phyloP scores from a whole-genome alignment of 148 eudicot species.

The Diospyros kaki region DNA sequence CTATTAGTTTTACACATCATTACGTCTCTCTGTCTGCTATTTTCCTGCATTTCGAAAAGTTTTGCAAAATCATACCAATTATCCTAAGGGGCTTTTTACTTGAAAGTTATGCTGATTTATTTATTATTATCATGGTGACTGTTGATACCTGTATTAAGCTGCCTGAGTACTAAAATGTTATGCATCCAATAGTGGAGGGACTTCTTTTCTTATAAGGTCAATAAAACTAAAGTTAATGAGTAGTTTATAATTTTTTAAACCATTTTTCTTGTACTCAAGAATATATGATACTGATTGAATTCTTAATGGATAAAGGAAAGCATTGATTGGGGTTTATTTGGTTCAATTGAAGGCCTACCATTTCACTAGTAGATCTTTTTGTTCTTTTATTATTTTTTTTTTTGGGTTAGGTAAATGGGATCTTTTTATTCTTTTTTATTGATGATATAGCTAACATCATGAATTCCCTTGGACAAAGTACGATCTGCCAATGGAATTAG shows the following conservation, averaged over 20 bases:
- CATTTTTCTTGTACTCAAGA: background rate
- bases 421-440: background rate
- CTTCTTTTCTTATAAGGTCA: conserved; percentile 2
- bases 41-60: background rate
- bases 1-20: background rate
- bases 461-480: background rate
- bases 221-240: background rate
- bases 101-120: background rate
- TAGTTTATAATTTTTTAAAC: background rate
- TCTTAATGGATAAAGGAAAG: background rate
- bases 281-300: too few species aligned
- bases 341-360: background rate
- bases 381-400: too few species aligned
- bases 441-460: background rate
- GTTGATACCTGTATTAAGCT: conserved; percentile 12
- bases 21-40: background rate
- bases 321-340: background rate
- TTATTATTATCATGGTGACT: background rate
- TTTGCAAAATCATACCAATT: background rate
- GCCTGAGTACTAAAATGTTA: background rate
- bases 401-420: too few species aligned
- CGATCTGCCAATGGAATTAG: background rate
- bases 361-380: too few species aligned
- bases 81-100: background rate
- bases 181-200: background rate